A percentile compares a stretch with the other conserved stretches of the same genome.
These are phyloP conservation scores for Curvularia hawaiiensis DNA, from an alignment of 2,329 filamentous ascomycete species.

Conservation along the genomic window DNA sequence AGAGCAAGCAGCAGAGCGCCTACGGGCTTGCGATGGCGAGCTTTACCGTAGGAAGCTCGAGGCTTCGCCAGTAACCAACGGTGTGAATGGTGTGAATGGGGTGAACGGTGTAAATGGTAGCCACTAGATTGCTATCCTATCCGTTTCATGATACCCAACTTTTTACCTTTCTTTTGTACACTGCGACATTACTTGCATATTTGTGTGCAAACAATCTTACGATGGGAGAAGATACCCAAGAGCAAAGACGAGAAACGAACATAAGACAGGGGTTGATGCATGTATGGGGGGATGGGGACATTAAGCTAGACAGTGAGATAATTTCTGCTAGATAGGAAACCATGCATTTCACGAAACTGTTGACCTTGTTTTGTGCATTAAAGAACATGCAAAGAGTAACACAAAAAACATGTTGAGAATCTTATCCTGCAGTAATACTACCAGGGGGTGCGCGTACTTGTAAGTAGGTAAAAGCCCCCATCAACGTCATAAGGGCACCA, in stretches of 20 bases:
- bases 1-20: constrained; percentile 83
- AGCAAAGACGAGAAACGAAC: not conserved
- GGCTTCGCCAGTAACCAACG: constrained; percentile 18
- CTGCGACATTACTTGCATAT: constrained; percentile 1
- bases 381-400: not conserved
- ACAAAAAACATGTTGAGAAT: constrained; percentile 3
- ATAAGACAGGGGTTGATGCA: not conserved
- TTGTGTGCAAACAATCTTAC: not conserved
- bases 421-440: not conserved
- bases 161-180: not conserved
- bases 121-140: not conserved
- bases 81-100: constrained; percentile 28
- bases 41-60: constrained; percentile 73
- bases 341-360: not conserved
- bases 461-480: not conserved
- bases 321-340: not conserved
- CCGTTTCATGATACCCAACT: not conserved
- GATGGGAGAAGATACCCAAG: constrained; percentile 9
- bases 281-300: constrained; percentile 1
- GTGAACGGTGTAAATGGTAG: constrained; percentile 6
- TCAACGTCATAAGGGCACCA: constrained; percentile 17
- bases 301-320: not conserved
- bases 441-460: too few species aligned
- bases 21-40: constrained; percentile 78
- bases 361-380: not conserved